These are phyloP conservation scores for Eimeria maxima DNA, from an alignment of 169 alveolate species.

Conservation along the genomic window DNA sequence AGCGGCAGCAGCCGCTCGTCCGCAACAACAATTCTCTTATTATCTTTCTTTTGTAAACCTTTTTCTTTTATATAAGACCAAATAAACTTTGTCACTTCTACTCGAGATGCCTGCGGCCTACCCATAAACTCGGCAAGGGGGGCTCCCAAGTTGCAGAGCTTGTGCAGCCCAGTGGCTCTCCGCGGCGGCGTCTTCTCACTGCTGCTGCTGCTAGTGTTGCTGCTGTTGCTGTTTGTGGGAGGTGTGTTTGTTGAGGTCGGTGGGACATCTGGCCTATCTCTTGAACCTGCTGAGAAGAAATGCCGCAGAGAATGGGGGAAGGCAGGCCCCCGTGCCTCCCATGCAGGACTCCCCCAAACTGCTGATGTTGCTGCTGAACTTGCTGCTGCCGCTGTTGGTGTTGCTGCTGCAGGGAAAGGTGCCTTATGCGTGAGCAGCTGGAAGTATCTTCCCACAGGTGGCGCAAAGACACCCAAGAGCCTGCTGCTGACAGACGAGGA, in stretches of 20 bases:
- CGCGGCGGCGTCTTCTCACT: not conserved
- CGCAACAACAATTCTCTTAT: constrained; percentile 26
- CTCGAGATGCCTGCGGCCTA: constrained; percentile 64
- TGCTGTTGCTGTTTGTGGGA: not conserved
- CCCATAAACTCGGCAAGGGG: constrained; percentile 80
- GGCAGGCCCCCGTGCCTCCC: not conserved
- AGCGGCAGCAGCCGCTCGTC: constrained; percentile 57
- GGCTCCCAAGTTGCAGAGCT: constrained; percentile 50
- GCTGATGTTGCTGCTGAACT: not conserved
- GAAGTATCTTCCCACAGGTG: not conserved
- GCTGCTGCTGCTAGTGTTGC: constrained; percentile 58
- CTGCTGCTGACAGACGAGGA: not conserved
- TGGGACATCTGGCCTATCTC: not conserved
- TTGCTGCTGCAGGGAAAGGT: constrained; percentile 33
- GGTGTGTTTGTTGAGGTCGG: not conserved
- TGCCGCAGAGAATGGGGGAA: not conserved
- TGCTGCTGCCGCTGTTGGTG: constrained; percentile 29
- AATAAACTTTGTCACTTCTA: constrained; percentile 69
- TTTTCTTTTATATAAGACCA: constrained; percentile 47
- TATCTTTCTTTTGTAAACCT: constrained; percentile 21
- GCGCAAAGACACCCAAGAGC: not conserved
- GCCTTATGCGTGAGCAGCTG: not conserved
- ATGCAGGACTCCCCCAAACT: not conserved
- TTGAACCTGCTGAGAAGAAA: not conserved
- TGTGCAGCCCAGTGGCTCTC: constrained; percentile 55